These are phyloP conservation scores for Fusarium sp. DNA, from an alignment of 2,329 filamentous ascomycete species.

Conservation along the genomic window DNA sequence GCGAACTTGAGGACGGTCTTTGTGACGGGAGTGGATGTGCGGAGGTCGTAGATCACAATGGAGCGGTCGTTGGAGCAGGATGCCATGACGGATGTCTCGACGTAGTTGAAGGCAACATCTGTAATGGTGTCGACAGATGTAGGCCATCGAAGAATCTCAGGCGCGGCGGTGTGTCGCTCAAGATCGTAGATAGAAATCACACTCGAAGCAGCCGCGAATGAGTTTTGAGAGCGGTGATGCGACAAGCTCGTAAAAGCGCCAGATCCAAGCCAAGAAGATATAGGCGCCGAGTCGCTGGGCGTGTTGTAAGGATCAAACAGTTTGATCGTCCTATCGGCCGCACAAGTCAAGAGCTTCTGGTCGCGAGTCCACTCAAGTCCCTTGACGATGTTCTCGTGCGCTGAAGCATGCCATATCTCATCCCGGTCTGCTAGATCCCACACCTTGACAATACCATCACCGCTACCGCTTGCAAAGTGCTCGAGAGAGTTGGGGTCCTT, in stretches of 20 bases:
- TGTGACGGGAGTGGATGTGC: conserved; percentile 85
- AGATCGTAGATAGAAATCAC: conserved; percentile 92
- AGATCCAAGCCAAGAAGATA: conserved; percentile 87
- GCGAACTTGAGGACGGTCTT: conserved; percentile 87
- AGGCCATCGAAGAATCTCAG: conserved; percentile 89
- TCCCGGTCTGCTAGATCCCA: conserved; percentile 83
- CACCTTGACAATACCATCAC: conserved; percentile 94
- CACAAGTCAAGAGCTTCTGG: conserved; percentile 88
- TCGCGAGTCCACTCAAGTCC: conserved; percentile 91
- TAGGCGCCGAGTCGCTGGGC: conserved; percentile 75
- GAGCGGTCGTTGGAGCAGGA: conserved; percentile 89
- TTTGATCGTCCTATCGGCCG: conserved; percentile 88
- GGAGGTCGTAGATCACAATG: conserved; percentile 91
- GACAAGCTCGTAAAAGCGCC: conserved; percentile 87
- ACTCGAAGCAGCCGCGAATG: conserved; percentile 84
- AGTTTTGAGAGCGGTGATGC: conserved; percentile 83
- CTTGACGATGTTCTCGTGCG: conserved; percentile 95
- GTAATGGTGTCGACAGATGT: conserved; percentile 92
- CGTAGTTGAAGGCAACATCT: conserved; percentile 90
- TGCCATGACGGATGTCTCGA: conserved; percentile 91
- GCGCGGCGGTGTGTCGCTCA: conserved; percentile 82
- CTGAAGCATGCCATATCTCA: conserved; percentile 83
- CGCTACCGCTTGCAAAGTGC: conserved; percentile 85
- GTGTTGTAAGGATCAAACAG: conserved; percentile 91
- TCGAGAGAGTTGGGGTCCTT: conserved; percentile 84